These are phyloP conservation scores for Solanum tacnaense DNA, from an alignment of 257 asterid species.

Conservation along the genomic window DNA sequence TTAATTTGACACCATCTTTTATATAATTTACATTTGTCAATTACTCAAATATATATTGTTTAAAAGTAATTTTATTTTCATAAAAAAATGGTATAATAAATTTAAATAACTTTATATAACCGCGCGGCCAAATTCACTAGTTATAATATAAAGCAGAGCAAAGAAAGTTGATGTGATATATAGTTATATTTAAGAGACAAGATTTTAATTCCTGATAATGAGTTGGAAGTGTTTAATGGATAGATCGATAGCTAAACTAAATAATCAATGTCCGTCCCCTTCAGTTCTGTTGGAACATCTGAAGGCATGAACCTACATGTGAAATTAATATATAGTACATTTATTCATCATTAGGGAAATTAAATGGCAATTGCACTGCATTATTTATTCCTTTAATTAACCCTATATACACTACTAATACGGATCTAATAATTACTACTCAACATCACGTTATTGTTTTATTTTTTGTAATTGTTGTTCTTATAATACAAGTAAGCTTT, in stretches of 20 bases:
- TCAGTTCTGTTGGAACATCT: not conserved
- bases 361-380: not conserved
- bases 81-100: too few relatives aligned
- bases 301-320: not conserved
- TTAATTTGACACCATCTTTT: too few relatives aligned
- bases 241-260: not conserved
- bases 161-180: not conserved
- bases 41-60: too few relatives aligned
- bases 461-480: not conserved
- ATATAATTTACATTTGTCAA: too few relatives aligned
- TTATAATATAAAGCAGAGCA: not conserved
- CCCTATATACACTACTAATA: not conserved
- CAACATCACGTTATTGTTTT: not conserved
- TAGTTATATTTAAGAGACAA: not conserved
- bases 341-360: not conserved
- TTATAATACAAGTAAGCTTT: not conserved
- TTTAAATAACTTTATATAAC: too few relatives aligned
- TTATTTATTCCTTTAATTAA: not conserved
- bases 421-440: not conserved
- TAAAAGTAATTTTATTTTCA: too few relatives aligned
- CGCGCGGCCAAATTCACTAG: too few relatives aligned
- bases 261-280: not conserved
- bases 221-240: not conserved
- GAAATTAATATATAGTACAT: not conserved
- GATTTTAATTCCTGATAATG: not conserved